Evolutionary conservation across 208 protist species (phyloP).

Genomic region (Trypanosoma boissoni): DNA sequence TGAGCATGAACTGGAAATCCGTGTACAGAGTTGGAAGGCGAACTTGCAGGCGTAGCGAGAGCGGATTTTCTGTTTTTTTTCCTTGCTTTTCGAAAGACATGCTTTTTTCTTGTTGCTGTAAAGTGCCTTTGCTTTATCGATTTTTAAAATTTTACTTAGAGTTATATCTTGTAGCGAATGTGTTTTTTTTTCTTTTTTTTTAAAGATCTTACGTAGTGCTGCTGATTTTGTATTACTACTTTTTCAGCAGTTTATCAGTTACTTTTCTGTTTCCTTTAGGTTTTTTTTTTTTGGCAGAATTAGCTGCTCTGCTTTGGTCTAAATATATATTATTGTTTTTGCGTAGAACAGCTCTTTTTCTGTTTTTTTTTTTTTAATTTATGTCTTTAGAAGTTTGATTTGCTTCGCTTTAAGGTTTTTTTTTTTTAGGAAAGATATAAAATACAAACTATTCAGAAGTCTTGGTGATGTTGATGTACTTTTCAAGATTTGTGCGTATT

Average conservation of each 20-base stretch:
- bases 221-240: neutral
- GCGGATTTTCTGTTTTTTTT: too few relatives aligned
- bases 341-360: too few relatives aligned
- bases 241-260: neutral
- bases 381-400: too few relatives aligned
- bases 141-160: neutral
- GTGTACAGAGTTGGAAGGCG: too few relatives aligned
- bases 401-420: too few relatives aligned
- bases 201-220: neutral
- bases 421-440: constrained; percentile 1
- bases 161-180: neutral
- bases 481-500: neutral
- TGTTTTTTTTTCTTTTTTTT: neutral
- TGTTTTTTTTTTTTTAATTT: too few relatives aligned
- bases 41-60: too few relatives aligned
- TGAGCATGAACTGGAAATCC: too few relatives aligned
- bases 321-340: too few relatives aligned
- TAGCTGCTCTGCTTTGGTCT: neutral
- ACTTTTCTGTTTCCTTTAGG: too few relatives aligned
- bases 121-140: neutral
- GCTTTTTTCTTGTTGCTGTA: neutral
- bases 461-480: constrained; percentile 13
- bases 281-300: neutral
- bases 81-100: neutral
- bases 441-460: neutral